phyloP scores from a whole-genome alignment of 257 asterid genomes.

The Solanum peruvianum region DNA sequence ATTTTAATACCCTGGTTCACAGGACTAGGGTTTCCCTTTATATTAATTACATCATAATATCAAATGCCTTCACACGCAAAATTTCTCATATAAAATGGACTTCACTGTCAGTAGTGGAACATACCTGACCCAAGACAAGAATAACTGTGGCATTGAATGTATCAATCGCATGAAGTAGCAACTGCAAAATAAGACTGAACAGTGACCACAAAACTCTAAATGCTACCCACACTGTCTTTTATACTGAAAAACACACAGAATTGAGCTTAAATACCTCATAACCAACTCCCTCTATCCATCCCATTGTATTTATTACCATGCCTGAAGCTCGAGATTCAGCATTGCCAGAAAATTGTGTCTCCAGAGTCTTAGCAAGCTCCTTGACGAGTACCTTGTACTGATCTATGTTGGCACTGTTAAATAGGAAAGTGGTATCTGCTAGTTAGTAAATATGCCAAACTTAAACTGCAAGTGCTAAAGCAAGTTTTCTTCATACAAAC shows the following conservation, averaged over 20 bases:
- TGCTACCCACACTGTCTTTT: background rate
- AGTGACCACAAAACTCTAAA: background rate
- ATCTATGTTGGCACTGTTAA: constrained; percentile 74
- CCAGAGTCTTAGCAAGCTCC: constrained; percentile 84
- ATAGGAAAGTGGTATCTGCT: background rate
- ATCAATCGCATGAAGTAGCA: constrained; percentile 89
- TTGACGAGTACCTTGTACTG: constrained; percentile 80
- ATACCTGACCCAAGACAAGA: constrained; percentile 96
- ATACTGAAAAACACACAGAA: background rate
- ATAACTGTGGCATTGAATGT: constrained; percentile 73
- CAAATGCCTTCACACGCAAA: background rate
- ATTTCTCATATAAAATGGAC: background rate
- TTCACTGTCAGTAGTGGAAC: background rate
- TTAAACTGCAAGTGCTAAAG: background rate
- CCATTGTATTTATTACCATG: constrained; percentile 96
- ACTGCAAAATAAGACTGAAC: constrained; percentile 30
- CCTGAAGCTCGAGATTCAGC: constrained; percentile 93
- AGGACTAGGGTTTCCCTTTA: background rate
- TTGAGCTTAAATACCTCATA: constrained; percentile 56
- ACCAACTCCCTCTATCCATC: constrained; percentile 94
- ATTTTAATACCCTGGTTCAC: background rate
- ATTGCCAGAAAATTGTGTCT: constrained; percentile 73
- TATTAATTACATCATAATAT: background rate
- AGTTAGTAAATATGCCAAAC: background rate
- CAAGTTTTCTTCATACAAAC: background rate